Evolutionary conservation across 164 flowering plant species (phyloP).

Genomic region (Vitis labrusca): DNA sequence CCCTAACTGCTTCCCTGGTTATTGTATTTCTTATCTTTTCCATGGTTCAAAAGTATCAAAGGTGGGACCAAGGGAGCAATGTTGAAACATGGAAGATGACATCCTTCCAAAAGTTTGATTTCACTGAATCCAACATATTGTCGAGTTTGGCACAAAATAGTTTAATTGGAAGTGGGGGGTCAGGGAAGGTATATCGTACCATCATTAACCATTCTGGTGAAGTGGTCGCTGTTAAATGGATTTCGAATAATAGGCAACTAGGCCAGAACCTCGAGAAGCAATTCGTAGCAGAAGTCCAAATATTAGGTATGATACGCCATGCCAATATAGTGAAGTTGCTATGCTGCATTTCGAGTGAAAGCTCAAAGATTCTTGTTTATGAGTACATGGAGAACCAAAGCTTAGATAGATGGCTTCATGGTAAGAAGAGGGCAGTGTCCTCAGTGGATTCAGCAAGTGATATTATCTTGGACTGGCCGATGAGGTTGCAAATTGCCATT

Average conservation of each 20-base stretch:
- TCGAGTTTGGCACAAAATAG: not conserved
- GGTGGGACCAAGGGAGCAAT: not conserved
- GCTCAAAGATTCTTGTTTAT: not conserved
- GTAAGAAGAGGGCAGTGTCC: not conserved
- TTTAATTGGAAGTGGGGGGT: not conserved
- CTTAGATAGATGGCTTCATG: not conserved
- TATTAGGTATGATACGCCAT: not conserved
- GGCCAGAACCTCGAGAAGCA: not conserved
- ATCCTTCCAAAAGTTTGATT: not conserved
- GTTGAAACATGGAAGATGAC: not conserved
- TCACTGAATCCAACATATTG: not conserved
- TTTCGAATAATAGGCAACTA: not conserved
- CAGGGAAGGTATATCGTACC: not conserved
- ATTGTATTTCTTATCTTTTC: not conserved
- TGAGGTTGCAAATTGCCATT: no score
- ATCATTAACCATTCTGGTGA: not conserved
- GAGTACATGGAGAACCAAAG: not conserved
- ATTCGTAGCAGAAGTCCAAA: not conserved
- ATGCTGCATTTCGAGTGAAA: conserved; percentile 3
- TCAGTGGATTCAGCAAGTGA: no score
- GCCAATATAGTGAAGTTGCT: not conserved
- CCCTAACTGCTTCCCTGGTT: not conserved
- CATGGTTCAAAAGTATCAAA: not conserved
- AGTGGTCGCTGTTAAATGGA: not conserved
- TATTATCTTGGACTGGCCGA: no score